Conservation (phyloP, 2,329 filamentous ascomycete genomes). For the Alternaria conjuncta region DNA sequence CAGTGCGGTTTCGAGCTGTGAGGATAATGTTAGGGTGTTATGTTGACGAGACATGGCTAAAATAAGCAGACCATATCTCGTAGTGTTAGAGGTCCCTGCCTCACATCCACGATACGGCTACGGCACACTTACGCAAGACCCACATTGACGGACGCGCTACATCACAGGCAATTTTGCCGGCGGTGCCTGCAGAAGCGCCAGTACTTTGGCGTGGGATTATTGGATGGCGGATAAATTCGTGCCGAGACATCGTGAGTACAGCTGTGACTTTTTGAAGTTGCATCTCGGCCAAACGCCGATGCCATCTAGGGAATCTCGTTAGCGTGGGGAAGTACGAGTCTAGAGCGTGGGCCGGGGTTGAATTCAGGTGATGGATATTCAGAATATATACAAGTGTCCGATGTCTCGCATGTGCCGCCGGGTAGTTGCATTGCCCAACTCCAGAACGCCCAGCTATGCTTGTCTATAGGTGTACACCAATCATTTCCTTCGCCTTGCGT, state of each 20-base stretch:
- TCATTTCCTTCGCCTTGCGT: conserved; percentile 32
- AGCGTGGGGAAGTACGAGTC: neutral
- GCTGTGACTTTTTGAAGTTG: conserved; percentile 1
- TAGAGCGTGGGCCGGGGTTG: neutral
- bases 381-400: conserved; percentile 7
- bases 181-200: conserved; percentile 32
- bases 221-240: conserved; percentile 35
- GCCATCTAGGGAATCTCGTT: neutral
- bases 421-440: conserved; percentile 26
- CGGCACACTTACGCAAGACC: conserved; percentile 21
- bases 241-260: conserved; percentile 2
- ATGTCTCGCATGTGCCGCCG: conserved; percentile 18
- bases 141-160: conserved; percentile 24
- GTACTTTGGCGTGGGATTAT: conserved; percentile 7
- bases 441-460: conserved; percentile 33
- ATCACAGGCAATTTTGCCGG: conserved; percentile 41
- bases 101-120: conserved; percentile 17
- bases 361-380: neutral
- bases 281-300: conserved; percentile 10
- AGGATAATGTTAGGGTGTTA: neutral
- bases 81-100: conserved; percentile 23
- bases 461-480: conserved; percentile 20
- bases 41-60: conserved; percentile 18
- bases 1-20: neutral
- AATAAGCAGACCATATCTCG: conserved; percentile 17